Base-by-base conservation (phyloP, 179 eudicot species). In the Carnegiea gigantea region DNA sequence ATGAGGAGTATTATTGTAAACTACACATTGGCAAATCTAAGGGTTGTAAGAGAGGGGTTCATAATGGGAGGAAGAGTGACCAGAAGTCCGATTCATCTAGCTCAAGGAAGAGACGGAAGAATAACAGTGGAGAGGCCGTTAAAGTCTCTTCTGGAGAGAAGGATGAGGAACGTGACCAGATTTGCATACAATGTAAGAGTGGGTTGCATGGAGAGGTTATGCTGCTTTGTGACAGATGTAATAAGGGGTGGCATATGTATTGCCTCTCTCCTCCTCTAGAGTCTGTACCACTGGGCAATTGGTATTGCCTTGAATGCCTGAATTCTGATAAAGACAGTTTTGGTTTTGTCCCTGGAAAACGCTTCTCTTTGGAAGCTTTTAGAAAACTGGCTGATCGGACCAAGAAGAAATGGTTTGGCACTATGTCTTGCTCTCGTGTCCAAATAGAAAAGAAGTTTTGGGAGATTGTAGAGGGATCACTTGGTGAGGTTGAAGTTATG, bases 141-240 rank as follows among this genome's bases (percentile, higher is more conserved):
- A 88, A 91, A 86, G 82, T 82, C n/a, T 72, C 76, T 73, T 89
- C 83, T 75, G 79, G 83, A 49, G 84, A 80, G 86, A 87, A 90
- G 80, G 88, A 85, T 67, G 87, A 89, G 88, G 89, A 82, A 81
- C 89, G 70, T 76, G 95, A 94, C 91, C 99, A 96, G 86, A 91
- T 94, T 78, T 96, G 99, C 78, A 91, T 92, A 83, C 98, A 94
- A 78, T 96, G 99, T 82, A 88, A 81, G 79, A 95, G 99, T 86
- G 99, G 99, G 79, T 88, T 96, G 89, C 99, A 96, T 82, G 99
- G 92, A 57, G 99, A 94, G 87, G 96, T 92, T 80, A 96, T 96
- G 99, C 90, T 96, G 59, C 76, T 96, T 83, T 96, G 99, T 84
- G 99, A 96, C 78, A 91, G 99, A 83, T 96, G 99, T 89, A 92